Conservation (phyloP, 257 asterid genomes). For the Lavandula angustifolia region DNA sequence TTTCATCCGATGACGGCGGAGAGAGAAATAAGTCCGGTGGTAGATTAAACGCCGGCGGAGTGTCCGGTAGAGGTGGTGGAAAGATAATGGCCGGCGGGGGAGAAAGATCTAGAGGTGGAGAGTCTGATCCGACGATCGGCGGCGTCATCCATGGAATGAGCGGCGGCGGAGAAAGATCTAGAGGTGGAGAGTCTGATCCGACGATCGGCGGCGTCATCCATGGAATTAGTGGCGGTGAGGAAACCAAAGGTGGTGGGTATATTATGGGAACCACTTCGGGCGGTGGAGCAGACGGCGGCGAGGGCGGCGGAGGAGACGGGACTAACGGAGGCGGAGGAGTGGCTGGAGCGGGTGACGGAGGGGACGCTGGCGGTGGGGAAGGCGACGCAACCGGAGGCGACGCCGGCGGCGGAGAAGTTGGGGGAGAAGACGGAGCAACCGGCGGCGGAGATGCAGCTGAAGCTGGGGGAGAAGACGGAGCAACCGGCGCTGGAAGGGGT, state of each 20-base stretch:
- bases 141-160: constrained; percentile 45
- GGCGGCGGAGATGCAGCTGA: constrained; percentile 33
- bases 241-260: constrained; percentile 46
- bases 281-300: constrained; percentile 40
- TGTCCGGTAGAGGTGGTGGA: constrained; percentile 42
- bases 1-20: constrained; percentile 35
- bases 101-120: constrained; percentile 35
- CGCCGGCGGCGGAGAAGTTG: constrained; percentile 37
- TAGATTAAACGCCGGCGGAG: constrained; percentile 28
- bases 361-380: constrained; percentile 35
- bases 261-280: constrained; percentile 43
- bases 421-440: constrained; percentile 35
- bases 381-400: constrained; percentile 15
- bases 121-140: constrained; percentile 27
- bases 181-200: constrained; percentile 34
- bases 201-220: constrained; percentile 43
- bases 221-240: constrained; percentile 41
- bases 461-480: constrained; percentile 34
- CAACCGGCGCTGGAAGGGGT: constrained; percentile 33
- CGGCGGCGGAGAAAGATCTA: constrained; percentile 32
- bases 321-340: constrained; percentile 30
- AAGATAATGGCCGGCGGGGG: constrained; percentile 42
- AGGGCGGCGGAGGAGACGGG: constrained; percentile 24
- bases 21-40: constrained; percentile 34
- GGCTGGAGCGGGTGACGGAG: constrained; percentile 26